phyloP scores from a whole-genome alignment of 2,329 filamentous ascomycete species.

The Didymella pomorum region DNA sequence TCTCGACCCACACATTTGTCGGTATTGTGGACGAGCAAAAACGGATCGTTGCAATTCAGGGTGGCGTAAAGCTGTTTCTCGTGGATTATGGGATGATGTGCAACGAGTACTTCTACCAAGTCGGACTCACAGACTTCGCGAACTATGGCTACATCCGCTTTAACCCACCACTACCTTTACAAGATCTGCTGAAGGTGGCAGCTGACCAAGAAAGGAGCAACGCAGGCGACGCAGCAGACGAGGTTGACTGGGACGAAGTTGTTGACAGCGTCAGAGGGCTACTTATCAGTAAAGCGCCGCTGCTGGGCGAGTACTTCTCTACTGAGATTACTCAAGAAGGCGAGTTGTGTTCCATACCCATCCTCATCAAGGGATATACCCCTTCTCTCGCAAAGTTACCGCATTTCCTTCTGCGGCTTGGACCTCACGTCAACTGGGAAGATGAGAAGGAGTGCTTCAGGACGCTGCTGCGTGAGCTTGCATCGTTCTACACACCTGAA shows the following conservation, averaged over 20 bases:
- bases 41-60: slow-evolving; percentile 90
- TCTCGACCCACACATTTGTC: slow-evolving; percentile 89
- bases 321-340: slow-evolving; percentile 81
- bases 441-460: slow-evolving; percentile 87
- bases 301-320: slow-evolving; percentile 93
- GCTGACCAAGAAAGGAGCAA: slow-evolving; percentile 73
- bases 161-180: slow-evolving; percentile 74
- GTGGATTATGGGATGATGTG: slow-evolving; percentile 88
- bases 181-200: slow-evolving; percentile 75
- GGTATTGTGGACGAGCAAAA: slow-evolving; percentile 88
- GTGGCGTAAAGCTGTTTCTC: slow-evolving; percentile 89
- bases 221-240: slow-evolving; percentile 51
- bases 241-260: slow-evolving; percentile 72
- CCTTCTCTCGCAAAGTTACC: slow-evolving; percentile 88
- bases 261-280: slow-evolving; percentile 71
- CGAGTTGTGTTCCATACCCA: slow-evolving; percentile 78
- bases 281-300: slow-evolving; percentile 78
- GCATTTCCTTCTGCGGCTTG: slow-evolving; percentile 84
- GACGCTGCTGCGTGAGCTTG: slow-evolving; percentile 83
- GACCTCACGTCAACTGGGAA: slow-evolving; percentile 86
- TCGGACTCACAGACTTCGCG: slow-evolving; percentile 92
- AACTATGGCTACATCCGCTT: slow-evolving; percentile 91
- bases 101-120: slow-evolving; percentile 93
- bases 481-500: slow-evolving; percentile 90
- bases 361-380: slow-evolving; percentile 87